Base-by-base conservation (phyloP, 441 rosid genomes). In the Erodium moschatum region DNA sequence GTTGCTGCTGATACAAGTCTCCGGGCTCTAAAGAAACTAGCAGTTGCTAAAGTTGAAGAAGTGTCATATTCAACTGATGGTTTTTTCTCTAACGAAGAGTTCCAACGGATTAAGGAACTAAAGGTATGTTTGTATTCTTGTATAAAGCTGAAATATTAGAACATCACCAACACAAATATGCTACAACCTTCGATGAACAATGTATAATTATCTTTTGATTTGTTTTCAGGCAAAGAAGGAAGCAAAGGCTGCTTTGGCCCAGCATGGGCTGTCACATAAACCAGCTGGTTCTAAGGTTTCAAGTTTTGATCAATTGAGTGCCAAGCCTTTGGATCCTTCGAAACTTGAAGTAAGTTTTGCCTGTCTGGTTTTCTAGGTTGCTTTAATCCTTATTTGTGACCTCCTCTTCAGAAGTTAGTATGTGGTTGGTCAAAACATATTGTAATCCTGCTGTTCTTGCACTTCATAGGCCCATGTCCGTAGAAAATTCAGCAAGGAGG, bases 11-110 rank as follows among this genome's bases (percentile, higher is more conserved):
- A 91, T 72, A 77, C 96, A 18, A 91, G 97, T 80, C 91, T 94
- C 20, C 83, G 96, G 15, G 89, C 97, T 54, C 76, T 94, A 18
- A 94, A 94, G 84, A 89, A 80, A 78, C 82, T 86, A 62, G 91
- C 95, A 35, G 90, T 82, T 76, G 83, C 79, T 50, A 86, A 85
- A 76, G 71, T 68, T 64, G 79, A 79, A 4, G 10, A 31, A 42
- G 67, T 74, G 4, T 40, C 44, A 1, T 87, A 83, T 66, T 73
- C 54, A 56, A 75, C 63, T n/a, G 97, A 89, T 74, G 96, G 90
- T 44, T 81, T 94, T 80, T 96, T 91, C 72, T 94, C 97, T n/a
- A 89, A 91, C 66, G 98, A 88, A 73, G 97, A 94, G 78, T 94
- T 94, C 76, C 83, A 63, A 69, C 91, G 75, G 83, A 94, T 91